Base-by-base conservation (phyloP, 2,329 filamentous ascomycete genomes). In the Fusarium algeriense region DNA sequence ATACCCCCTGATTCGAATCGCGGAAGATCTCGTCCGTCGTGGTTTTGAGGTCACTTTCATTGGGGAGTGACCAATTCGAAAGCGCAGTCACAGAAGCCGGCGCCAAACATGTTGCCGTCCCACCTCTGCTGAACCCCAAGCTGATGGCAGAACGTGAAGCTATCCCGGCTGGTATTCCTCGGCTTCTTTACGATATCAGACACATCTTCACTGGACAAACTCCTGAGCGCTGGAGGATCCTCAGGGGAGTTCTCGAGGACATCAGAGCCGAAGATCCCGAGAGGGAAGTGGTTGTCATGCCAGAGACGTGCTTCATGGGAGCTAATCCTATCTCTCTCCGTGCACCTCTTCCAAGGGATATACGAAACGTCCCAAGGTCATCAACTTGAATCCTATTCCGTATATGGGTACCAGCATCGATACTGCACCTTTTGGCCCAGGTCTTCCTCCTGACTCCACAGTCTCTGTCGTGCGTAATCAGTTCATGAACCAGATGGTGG, bases 1-100 rank as follows among this genome's bases (percentile, higher is more conserved):
- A 5, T 57, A 69, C 20, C 78, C 78, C 1, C 56, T 81, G 0
- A 40, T 79, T 3, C 76, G 76, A 30, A 77, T 85, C n/a, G 80
- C 80, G 2, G 74, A 74, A 7, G 75, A 81, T 28, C 76, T 85
- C 13, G 71, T 82, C 15, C 68, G 74, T 14, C 75, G 79, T 9
- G 84, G 83, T 6, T 86, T 83, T 60, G 75, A 81, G 12, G 75
- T 84, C 6, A 83, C 80, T 4, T 83, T 85, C 68, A 79, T 86
- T 20, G 78, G 78, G 9, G 81, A 81, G n/a, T 4, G 71, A 75
- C 1, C 68, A 78, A 11, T 85, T 81, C 70, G 74, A 81, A 48
- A 65, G 75, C 5, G 61, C 76, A 12, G 76, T 84, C 53, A 78
- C 80, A 54, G 73, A 74, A 4, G 78, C 79, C 6, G 84, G 84